Percentiles rank a stretch among this genome's conserved stretches.
Evolutionary conservation across 2,329 filamentous ascomycete genomes (phyloP).

Genomic region (Diaporthe vaccinii): DNA sequence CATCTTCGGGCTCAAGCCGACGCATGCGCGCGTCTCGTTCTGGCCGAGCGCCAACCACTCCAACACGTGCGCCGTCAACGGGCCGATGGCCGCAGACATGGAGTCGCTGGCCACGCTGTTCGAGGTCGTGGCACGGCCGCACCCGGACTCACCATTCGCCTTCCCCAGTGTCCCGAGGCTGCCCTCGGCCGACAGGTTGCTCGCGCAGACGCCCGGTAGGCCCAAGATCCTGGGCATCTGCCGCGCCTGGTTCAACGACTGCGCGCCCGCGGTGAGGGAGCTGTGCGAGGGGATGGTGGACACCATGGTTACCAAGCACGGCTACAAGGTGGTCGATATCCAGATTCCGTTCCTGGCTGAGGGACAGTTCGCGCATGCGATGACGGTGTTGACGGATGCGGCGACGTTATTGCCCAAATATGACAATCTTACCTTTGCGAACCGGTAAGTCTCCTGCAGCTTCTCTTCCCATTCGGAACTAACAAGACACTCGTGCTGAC

Average conservation of each 20-base stretch:
- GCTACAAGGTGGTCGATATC: conserved; percentile 68
- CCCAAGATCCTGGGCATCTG: conserved; percentile 73
- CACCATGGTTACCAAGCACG: conserved; percentile 64
- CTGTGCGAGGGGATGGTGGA: conserved; percentile 61
- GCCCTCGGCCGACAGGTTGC: conserved; percentile 43
- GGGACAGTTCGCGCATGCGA: conserved; percentile 78
- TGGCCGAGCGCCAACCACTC: conserved; percentile 71
- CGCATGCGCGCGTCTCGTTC: conserved; percentile 75
- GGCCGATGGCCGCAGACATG: conserved; percentile 77
- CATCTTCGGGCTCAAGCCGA: conserved; percentile 80
- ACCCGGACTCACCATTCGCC: conserved; percentile 69
- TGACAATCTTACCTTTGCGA: conserved; percentile 65
- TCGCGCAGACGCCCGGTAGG: conserved; percentile 42
- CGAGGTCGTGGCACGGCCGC: conserved; percentile 73
- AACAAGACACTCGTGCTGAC: neutral
- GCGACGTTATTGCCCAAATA: conserved; percentile 61
- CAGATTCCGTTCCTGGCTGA: conserved; percentile 70
- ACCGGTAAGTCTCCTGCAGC: conserved; percentile 31
- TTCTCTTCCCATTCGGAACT: too few species aligned
- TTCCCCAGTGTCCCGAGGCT: conserved; percentile 50
- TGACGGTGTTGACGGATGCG: conserved; percentile 79
- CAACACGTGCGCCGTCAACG: conserved; percentile 73
- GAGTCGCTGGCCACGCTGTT: conserved; percentile 76
- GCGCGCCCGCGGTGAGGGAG: conserved; percentile 57
- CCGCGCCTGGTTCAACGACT: conserved; percentile 71